These are phyloP conservation scores for Psidium guajava DNA, from an alignment of 345 rosid species.

Conservation along the genomic window DNA sequence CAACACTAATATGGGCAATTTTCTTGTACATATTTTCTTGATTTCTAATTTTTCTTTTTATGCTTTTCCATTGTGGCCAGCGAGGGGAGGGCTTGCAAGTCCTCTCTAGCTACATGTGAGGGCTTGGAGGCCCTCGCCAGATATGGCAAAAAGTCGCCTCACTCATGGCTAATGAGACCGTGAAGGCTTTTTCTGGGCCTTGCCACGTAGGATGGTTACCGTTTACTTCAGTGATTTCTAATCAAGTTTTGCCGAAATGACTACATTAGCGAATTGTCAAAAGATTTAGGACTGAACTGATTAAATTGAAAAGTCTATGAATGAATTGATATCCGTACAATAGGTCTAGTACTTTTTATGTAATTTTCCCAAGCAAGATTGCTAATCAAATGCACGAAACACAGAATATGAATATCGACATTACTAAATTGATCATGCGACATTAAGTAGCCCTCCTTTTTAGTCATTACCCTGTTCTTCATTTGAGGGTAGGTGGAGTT, in stretches of 20 bases:
- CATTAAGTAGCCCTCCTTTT: not conserved
- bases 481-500: not conserved
- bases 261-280: fast-evolving
- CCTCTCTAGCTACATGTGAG: not conserved
- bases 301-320: not conserved
- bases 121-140: not conserved
- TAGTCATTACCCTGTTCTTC: not conserved
- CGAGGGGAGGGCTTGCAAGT: not conserved
- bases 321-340: fast-evolving
- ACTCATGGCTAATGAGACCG: not conserved
- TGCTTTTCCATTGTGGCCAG: not conserved
- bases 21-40: not conserved
- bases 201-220: not conserved
- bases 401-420: not conserved
- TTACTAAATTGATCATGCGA: not conserved
- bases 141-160: not conserved
- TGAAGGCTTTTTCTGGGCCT: not conserved
- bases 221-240: fast-evolving
- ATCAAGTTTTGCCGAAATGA: not conserved
- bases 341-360: not conserved
- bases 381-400: not conserved
- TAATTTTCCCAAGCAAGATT: not conserved
- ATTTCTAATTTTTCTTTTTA: not conserved
- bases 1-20: not conserved
- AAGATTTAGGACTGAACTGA: fast-evolving